Percentiles rank a stretch among this genome's conserved stretches.
phyloP scores from a whole-genome alignment of 2,329 filamentous ascomycete genomes.

The Aureobasidium sp. region DNA sequence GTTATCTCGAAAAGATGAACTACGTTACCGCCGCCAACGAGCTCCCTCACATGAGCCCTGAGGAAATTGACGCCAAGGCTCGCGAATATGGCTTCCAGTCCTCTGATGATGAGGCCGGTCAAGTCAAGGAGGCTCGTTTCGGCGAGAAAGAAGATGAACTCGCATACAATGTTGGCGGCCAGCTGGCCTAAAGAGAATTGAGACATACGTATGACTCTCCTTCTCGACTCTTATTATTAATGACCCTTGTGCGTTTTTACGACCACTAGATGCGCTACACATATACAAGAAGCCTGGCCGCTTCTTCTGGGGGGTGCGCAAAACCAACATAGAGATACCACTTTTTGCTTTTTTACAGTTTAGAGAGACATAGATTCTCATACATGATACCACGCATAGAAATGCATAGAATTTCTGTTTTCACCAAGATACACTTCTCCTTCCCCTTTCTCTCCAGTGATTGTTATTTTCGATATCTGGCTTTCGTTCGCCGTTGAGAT shows the following conservation, averaged over 20 bases:
- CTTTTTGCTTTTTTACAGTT: slow-evolving; percentile 2
- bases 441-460: neutral
- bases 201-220: neutral
- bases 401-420: slow-evolving; percentile 11
- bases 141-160: slow-evolving; percentile 22
- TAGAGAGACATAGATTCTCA: slow-evolving; percentile 2
- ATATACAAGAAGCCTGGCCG: slow-evolving; percentile 3
- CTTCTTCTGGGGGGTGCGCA: neutral
- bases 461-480: neutral
- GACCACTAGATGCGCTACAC: slow-evolving; percentile 7
- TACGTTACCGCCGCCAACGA: slow-evolving; percentile 33
- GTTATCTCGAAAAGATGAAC: slow-evolving; percentile 25
- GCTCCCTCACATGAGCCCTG: slow-evolving; percentile 29
- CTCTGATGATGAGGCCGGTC: slow-evolving; percentile 28
- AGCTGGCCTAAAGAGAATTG: slow-evolving; percentile 15
- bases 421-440: neutral
- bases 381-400: slow-evolving; percentile 10
- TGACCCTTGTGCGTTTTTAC: slow-evolving; percentile 8
- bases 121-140: slow-evolving; percentile 19
- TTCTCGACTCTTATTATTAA: neutral
- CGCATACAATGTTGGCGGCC: slow-evolving; percentile 15
- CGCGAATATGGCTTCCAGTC: slow-evolving; percentile 29
- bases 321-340: slow-evolving; percentile 3
- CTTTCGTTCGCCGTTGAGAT: neutral
- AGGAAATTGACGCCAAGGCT: slow-evolving; percentile 29